Conservation (phyloP, 2,329 filamentous ascomycete genomes). For the Neonectria coccinea region DNA sequence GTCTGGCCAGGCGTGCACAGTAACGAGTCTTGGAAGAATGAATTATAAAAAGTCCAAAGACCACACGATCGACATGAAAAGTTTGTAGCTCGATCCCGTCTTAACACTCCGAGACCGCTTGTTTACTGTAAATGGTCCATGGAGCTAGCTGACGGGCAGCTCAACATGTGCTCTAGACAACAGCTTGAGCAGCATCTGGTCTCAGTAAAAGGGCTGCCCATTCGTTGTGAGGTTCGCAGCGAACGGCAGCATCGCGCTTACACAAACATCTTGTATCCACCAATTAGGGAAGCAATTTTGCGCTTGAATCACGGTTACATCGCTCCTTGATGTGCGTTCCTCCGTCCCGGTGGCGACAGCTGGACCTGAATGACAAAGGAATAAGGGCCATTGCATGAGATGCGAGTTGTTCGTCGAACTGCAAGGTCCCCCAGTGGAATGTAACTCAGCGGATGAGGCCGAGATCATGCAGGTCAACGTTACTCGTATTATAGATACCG, state of each 20-base stretch:
- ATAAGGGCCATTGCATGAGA: neutral
- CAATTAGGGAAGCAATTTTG: neutral
- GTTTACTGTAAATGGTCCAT: neutral
- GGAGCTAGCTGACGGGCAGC: neutral
- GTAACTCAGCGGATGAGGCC: constrained; percentile 9
- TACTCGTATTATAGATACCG: constrained; percentile 2
- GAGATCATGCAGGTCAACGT: constrained; percentile 15
- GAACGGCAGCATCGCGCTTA: neutral
- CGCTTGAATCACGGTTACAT: neutral
- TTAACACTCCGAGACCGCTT: too few relatives aligned
- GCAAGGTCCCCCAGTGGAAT: constrained; percentile 6
- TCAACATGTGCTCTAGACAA: neutral
- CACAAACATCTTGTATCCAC: neutral
- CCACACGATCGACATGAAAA: too few relatives aligned
- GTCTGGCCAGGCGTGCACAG: neutral
- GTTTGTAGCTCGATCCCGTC: too few relatives aligned
- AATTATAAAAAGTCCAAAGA: neutral
- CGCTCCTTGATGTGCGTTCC: neutral
- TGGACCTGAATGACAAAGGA: neutral
- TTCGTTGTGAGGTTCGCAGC: neutral
- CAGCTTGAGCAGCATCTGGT: neutral
- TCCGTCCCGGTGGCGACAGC: too few relatives aligned
- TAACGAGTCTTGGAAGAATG: neutral
- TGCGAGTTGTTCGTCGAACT: neutral
- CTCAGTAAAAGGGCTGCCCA: neutral